Percentiles rank a stretch among this genome's conserved stretches.
Conservation (phyloP, 768 basidiomycete genomes). For the Leccinum incarnatum region DNA sequence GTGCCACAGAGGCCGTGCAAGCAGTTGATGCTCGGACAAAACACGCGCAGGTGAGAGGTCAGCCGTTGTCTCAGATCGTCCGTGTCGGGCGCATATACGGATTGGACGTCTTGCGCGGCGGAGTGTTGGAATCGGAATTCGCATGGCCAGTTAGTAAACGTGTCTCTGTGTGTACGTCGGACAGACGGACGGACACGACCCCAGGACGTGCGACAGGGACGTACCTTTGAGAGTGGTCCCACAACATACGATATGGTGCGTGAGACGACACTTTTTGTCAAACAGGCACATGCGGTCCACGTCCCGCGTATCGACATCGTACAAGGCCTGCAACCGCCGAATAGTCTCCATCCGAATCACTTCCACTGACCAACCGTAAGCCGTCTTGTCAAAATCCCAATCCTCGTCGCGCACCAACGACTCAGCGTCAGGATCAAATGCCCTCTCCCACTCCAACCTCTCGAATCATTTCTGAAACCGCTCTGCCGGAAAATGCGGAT, state of each 20-base stretch:
- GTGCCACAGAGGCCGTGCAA: slow-evolving; percentile 38
- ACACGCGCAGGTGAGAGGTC: slow-evolving; percentile 31
- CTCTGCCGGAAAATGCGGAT: slow-evolving; percentile 33
- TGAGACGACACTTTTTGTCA: no score
- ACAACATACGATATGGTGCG: no score
- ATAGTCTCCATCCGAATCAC: no score
- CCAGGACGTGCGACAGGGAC: no score
- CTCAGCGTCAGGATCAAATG: slow-evolving; percentile 50
- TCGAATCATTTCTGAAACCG: slow-evolving; percentile 16
- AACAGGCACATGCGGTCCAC: no score
- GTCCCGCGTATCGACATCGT: no score
- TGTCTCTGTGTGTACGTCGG: slow-evolving; percentile 30
- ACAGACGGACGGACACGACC: no score
- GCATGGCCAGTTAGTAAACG: slow-evolving; percentile 39
- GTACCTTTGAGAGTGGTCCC: no score
- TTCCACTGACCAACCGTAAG: no score
- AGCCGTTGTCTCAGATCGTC: slow-evolving; percentile 34
- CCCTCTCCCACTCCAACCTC: slow-evolving; percentile 35
- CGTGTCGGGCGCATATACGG: slow-evolving; percentile 13
- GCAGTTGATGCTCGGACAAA: slow-evolving; percentile 49
- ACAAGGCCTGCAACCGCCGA: no score
- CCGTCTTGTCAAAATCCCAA: no score
- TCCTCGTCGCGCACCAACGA: no score
- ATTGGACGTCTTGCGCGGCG: not conserved
- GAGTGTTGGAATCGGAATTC: not conserved